Conservation (phyloP, 2,329 filamentous ascomycete species). For the Sarocladium brachiariae region DNA sequence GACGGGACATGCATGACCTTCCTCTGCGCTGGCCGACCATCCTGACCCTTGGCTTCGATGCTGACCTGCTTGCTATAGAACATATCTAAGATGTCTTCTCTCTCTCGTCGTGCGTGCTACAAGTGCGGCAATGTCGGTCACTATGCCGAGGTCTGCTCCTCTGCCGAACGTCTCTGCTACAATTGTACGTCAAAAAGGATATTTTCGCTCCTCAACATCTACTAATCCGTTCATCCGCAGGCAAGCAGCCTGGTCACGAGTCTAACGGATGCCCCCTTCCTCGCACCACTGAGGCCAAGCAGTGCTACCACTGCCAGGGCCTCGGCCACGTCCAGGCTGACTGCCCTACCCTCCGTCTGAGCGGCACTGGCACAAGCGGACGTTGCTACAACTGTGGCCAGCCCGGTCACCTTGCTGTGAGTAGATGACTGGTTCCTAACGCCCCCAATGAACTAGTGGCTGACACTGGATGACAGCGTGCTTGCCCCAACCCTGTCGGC, state of each 20-base stretch:
- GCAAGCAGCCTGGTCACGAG: conserved; percentile 61
- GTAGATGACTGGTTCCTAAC: too few species aligned
- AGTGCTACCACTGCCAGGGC: conserved; percentile 99
- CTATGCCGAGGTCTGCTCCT: conserved; percentile 88
- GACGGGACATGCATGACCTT: too few species aligned
- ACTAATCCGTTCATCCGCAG: conserved; percentile 23
- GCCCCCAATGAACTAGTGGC: too few species aligned
- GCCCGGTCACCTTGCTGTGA: conserved; percentile 82
- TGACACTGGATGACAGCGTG: conserved; percentile 45
- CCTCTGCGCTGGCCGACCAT: too few species aligned
- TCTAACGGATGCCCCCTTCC: conserved; percentile 96
- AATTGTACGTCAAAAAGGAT: conserved; percentile 75
- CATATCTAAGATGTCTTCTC: conserved; percentile 58
- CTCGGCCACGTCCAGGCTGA: conserved; percentile 97
- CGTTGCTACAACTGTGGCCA: conserved; percentile 97
- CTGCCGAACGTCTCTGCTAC: conserved; percentile 97
- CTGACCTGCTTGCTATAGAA: conserved; percentile 5
- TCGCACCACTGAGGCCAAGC: conserved; percentile 96
- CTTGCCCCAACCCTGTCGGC: conserved; percentile 71
- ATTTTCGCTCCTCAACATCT: too few species aligned
- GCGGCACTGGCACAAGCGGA: conserved; percentile 70
- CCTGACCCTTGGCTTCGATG: too few species aligned
- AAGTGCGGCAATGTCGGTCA: conserved; percentile 79
- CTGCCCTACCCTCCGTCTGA: conserved; percentile 92
- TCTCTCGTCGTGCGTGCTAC: conserved; percentile 78